Evolutionary conservation across 306 rosid genomes (phyloP).

Genomic region (Inga oerstediana): DNA sequence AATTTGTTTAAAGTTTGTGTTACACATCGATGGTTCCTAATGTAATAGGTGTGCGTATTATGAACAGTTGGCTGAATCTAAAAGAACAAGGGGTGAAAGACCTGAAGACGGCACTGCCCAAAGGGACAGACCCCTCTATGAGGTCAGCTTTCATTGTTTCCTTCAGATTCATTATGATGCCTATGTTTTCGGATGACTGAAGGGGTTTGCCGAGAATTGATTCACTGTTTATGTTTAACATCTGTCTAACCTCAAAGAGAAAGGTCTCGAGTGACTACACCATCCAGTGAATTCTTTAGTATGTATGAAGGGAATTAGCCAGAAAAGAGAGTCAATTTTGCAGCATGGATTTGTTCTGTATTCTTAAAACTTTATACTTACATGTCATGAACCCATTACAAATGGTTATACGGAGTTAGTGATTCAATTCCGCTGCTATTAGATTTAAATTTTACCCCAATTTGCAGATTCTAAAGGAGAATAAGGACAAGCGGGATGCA

Average conservation of each 20-base stretch:
- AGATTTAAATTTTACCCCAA: not conserved
- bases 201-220: constrained; percentile 2
- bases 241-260: not conserved
- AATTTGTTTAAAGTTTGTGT: constrained; percentile 19
- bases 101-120: constrained; percentile 94
- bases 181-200: not conserved
- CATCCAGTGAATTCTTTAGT: not conserved
- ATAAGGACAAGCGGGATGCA: constrained; percentile 87
- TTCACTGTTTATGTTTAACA: not conserved
- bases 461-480: constrained; percentile 80
- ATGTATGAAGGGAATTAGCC: not conserved
- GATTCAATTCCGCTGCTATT: not conserved
- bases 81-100: constrained; percentile 78
- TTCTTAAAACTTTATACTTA: not conserved
- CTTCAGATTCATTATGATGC: not conserved
- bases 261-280: not conserved
- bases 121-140: constrained; percentile 85
- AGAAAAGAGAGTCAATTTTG: not conserved
- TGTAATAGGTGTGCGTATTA: not conserved
- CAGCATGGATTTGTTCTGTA: not conserved
- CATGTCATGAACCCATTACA: not conserved
- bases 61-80: constrained; percentile 72
- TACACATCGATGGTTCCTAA: not conserved
- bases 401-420: not conserved
- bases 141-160: constrained; percentile 47